Conservation (phyloP, 495 filamentous ascomycete species). For the Xylaria telfairii region DNA sequence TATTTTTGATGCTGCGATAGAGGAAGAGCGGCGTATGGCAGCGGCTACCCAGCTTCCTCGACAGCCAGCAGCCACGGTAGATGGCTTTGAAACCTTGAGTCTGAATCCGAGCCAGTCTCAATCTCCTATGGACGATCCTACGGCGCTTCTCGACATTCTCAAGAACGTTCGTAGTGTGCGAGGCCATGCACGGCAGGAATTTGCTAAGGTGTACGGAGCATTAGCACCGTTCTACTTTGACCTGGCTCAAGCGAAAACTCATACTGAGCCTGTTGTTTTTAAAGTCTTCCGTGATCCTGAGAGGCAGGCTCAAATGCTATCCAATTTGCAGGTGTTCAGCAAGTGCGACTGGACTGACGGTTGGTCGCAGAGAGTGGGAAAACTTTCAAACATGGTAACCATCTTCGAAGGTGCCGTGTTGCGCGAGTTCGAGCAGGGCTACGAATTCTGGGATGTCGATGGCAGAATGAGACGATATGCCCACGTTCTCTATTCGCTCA, state of each 20-base stretch:
- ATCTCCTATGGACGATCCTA: constrained; percentile 57
- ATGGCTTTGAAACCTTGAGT: constrained; percentile 51
- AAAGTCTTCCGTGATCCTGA: constrained; percentile 84
- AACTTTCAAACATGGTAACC: constrained; percentile 72
- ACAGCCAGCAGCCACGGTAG: constrained; percentile 32
- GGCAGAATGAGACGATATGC: constrained; percentile 89
- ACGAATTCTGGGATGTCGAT: constrained; percentile 87
- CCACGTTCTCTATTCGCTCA: constrained; percentile 79
- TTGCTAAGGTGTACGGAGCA: constrained; percentile 86
- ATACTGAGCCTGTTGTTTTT: constrained; percentile 84
- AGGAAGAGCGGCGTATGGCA: constrained; percentile 57
- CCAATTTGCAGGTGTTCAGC: constrained; percentile 78
- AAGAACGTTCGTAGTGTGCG: constrained; percentile 75
- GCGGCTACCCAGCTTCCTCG: constrained; percentile 28
- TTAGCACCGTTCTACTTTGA: constrained; percentile 89
- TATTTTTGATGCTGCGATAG: constrained; percentile 71
- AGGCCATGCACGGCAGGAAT: constrained; percentile 87
- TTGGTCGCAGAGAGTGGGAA: constrained; percentile 70
- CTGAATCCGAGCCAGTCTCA: constrained; percentile 42
- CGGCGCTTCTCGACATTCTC: constrained; percentile 68
- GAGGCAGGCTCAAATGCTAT: constrained; percentile 85
- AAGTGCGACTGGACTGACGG: constrained; percentile 79
- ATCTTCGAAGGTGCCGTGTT: constrained; percentile 92
- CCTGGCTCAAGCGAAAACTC: constrained; percentile 71
- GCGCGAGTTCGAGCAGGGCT: constrained; percentile 89